These are phyloP conservation scores for Phytophthora hibernalis DNA, from an alignment of 352 stramenopile genomes.

Conservation along the genomic window DNA sequence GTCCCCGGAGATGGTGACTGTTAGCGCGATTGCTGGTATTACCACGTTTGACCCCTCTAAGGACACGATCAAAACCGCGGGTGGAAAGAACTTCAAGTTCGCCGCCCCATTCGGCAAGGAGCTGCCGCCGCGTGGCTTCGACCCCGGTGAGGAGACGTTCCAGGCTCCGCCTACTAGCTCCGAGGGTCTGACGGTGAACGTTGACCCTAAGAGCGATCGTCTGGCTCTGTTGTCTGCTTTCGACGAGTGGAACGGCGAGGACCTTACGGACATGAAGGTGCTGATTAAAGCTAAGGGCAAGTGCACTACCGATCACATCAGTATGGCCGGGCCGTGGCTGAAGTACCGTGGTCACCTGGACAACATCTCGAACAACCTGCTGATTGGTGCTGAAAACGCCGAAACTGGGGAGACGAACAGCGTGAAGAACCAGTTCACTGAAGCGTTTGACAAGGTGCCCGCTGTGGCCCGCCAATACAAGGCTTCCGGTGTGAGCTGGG, in stretches of 20 bases:
- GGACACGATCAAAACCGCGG: conserved; percentile 88
- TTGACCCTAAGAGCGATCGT: conserved; percentile 86
- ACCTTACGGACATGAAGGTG: conserved; percentile 88
- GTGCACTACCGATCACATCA: conserved; percentile 96
- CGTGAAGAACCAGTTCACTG: conserved; percentile 91
- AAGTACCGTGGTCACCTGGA: conserved; percentile 95
- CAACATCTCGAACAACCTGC: conserved; percentile 96
- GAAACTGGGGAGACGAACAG: conserved; percentile 94
- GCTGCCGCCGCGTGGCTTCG: conserved; percentile 90
- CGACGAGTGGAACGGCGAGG: conserved; percentile 90
- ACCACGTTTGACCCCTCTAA: conserved; percentile 93
- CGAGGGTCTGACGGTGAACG: conserved; percentile 75
- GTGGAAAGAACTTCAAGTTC: conserved; percentile 93
- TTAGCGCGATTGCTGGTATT: conserved; percentile 87
- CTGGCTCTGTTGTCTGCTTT: conserved; percentile 91
- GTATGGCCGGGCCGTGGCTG: conserved; percentile 93
- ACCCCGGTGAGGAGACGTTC: conserved; percentile 93
- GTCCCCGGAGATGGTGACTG: conserved; percentile 92
- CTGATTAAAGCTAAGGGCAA: conserved; percentile 96
- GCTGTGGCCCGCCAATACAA: conserved; percentile 92
- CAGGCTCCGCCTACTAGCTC: conserved; percentile 81
- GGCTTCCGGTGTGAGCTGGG: conserved; percentile 89
- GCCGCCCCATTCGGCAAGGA: conserved; percentile 92
- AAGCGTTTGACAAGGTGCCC: conserved; percentile 90
- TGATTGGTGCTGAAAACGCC: conserved; percentile 94